Conservation (phyloP, 208 protist genomes). For the Leishmania major region DNA sequence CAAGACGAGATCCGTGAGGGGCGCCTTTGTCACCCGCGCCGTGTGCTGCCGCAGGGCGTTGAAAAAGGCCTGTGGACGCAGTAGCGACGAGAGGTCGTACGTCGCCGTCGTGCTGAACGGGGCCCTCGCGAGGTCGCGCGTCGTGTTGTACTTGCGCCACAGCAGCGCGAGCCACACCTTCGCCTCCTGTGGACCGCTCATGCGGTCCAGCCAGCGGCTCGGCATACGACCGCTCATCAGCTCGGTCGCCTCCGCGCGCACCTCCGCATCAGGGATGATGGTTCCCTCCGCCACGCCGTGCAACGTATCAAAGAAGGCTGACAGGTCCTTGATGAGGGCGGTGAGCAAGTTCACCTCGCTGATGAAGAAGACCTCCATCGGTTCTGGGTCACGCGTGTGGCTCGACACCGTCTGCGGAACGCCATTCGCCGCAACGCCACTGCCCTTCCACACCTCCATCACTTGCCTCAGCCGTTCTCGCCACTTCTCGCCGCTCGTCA, state of each 20-base stretch:
- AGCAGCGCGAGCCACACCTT: constrained; percentile 87
- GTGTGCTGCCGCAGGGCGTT: constrained; percentile 96
- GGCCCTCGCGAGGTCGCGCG: constrained; percentile 29
- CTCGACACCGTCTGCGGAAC: constrained; percentile 17
- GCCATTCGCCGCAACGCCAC: constrained; percentile 23
- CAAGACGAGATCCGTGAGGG: constrained; percentile 88
- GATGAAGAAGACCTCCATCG: constrained; percentile 92
- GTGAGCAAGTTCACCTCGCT: constrained; percentile 83
- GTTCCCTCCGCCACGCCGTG: constrained; percentile 81
- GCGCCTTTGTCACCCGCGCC: constrained; percentile 56
- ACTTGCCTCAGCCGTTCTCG: constrained; percentile 77
- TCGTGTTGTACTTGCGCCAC: constrained; percentile 54
- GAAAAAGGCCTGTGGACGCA: constrained; percentile 94
- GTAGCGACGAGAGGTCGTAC: constrained; percentile 86
- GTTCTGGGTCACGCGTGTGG: constrained; percentile 43
- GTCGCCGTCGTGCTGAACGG: constrained; percentile 46
- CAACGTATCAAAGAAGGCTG: constrained; percentile 67
- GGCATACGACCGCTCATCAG: constrained; percentile 89
- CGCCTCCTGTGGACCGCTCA: constrained; percentile 80
- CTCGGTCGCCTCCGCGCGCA: constrained; percentile 75
- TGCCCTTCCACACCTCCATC: constrained; percentile 84
- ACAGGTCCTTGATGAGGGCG: constrained; percentile 65
- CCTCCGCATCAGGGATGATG: constrained; percentile 62
- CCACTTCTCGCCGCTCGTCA: constrained; percentile 63
- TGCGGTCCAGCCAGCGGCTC: constrained; percentile 81